Base-by-base conservation (phyloP, 2,329 filamentous ascomycete species). In the Aspergillus sp. region DNA sequence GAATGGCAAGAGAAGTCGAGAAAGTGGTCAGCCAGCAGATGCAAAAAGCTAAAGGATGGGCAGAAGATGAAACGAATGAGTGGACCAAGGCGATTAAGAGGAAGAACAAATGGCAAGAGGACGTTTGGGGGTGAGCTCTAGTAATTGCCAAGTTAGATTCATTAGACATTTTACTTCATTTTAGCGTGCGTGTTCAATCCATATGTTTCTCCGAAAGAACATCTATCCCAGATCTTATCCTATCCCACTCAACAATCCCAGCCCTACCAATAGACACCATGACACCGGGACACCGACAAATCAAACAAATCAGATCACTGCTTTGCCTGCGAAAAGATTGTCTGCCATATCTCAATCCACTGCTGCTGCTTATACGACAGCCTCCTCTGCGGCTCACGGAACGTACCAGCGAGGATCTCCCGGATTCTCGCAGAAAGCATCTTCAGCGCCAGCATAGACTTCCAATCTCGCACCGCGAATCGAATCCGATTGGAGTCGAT, bases 381-480 rank as follows among this genome's bases (percentile, higher is more conserved):
- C 15, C 57, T 55, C 38, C 60, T 67, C 30, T 69, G 68, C 10
- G 73, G 72, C 32, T 65, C 65, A 15, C 65, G 64, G 72, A 94
- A 90, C 19, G 81, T 78, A 25, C 79, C 77, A 1, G 81, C 81
- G 42, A 95, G 74, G 37, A 94, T 80, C 55, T 95, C 89, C 54
- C 85, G 82, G 15, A 95, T 74, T 22, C 86, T 79, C 2, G 76
- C 74, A 17, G 89, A 81, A 46, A 97, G 73, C 5, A 83, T 81
- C 69, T 96, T 96, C 61, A 98, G 73, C n/a, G 86, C 90, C 32
- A 95, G 80, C 77, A 93, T 84, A 0, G 85, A 85, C 70, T 90
- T 94, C 90, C 91, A 97, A 63, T 95, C 87, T 4, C 83, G 79
- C 1, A 94, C 79, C 19, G 85, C 81, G 64, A 97, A 95, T 43